Conservation (phyloP, 371 early-diverging fungal species). For the Dentiscutata heterogama region DNA sequence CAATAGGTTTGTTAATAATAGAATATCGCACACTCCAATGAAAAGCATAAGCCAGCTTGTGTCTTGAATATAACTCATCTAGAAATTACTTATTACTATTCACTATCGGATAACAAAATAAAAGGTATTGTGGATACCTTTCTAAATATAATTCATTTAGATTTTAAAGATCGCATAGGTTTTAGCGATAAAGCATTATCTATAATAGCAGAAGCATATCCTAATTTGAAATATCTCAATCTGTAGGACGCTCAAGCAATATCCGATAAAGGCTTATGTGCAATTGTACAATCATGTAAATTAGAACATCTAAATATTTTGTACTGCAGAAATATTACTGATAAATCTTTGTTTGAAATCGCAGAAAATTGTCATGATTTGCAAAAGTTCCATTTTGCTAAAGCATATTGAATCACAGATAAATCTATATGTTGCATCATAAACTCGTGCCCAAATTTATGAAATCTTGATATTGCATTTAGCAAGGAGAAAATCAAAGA, state of each 20-base stretch:
- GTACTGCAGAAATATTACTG: not conserved
- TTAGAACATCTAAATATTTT: constrained; percentile 35
- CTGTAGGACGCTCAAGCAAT: constrained; percentile 17
- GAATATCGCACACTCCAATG: no score
- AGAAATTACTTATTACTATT: constrained; percentile 24
- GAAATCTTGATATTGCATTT: constrained; percentile 34
- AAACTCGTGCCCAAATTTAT: constrained; percentile 41
- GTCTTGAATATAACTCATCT: constrained; percentile 13
- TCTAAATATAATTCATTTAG: constrained; percentile 29
- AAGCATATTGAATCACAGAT: constrained; percentile 1
- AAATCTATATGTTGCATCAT: constrained; percentile 25
- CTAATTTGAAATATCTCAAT: constrained; percentile 39
- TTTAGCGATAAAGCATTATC: constrained; percentile 31
- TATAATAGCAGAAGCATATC: constrained; percentile 21
- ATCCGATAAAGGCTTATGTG: constrained; percentile 25
- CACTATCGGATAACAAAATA: constrained; percentile 42
- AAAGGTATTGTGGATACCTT: constrained; percentile 34
- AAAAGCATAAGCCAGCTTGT: constrained; percentile 21
- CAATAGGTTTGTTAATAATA: no score
- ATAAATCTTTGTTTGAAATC: constrained; percentile 15
- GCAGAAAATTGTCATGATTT: constrained; percentile 16
- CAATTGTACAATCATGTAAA: constrained; percentile 17
- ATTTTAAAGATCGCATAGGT: no score
- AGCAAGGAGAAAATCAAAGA: constrained; percentile 30
- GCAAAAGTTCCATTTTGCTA: constrained; percentile 18